phyloP scores from a whole-genome alignment of 2,329 filamentous ascomycete species.

The Stemphylium vesicarium region DNA sequence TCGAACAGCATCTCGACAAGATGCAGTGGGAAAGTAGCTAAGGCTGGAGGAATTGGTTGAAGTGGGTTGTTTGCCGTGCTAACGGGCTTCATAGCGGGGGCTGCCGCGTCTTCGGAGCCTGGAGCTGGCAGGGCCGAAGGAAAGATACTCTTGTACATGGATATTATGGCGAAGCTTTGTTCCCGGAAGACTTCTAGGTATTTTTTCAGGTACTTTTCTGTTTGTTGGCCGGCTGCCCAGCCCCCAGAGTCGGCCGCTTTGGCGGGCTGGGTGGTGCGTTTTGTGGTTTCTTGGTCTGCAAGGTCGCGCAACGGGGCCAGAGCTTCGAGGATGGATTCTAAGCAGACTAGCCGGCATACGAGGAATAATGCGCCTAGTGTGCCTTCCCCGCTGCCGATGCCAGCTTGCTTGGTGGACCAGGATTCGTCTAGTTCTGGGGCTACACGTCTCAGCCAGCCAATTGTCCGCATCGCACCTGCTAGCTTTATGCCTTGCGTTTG shows the following conservation, averaged over 20 bases:
- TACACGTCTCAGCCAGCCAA: conserved; percentile 88
- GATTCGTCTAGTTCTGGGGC: conserved; percentile 74
- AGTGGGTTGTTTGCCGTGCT: conserved; percentile 47
- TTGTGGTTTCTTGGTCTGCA: conserved; percentile 80
- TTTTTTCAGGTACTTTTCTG: conserved; percentile 89
- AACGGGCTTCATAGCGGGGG: conserved; percentile 32
- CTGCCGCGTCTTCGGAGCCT: conserved; percentile 31
- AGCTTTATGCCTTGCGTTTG: conserved; percentile 82
- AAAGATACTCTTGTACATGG: conserved; percentile 92
- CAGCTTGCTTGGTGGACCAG: conserved; percentile 38
- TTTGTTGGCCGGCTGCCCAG: conserved; percentile 83
- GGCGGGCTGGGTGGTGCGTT: conserved; percentile 44
- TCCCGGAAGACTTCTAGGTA: conserved; percentile 98
- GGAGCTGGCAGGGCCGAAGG: conserved; percentile 61
- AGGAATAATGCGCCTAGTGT: conserved; percentile 84
- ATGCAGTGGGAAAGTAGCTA: conserved; percentile 84
- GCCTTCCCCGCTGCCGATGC: conserved; percentile 60
- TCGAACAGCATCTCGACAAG: conserved; percentile 81
- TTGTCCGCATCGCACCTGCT: conserved; percentile 85
- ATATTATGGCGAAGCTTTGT: conserved; percentile 94
- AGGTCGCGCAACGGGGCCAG: conserved; percentile 85
- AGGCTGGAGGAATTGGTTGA: conserved; percentile 71
- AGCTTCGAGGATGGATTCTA: conserved; percentile 80
- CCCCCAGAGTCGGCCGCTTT: conserved; percentile 48
- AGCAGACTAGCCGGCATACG: conserved; percentile 80